Evolutionary conservation across 495 filamentous ascomycete species (phyloP).

Genomic region (Achaetomiella virescens): DNA sequence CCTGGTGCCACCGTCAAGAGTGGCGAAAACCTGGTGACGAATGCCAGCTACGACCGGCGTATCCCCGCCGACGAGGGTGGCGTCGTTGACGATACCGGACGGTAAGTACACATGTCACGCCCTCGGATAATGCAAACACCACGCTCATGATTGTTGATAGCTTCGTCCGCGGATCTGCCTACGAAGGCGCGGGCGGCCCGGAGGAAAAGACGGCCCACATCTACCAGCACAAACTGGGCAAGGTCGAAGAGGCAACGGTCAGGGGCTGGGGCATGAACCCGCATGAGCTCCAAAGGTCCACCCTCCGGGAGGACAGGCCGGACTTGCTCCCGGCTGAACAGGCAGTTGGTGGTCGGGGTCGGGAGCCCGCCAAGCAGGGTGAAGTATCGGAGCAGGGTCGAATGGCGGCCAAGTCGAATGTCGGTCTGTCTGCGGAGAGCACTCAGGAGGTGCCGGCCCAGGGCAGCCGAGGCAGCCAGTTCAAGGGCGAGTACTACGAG

Average conservation of each 20-base stretch:
- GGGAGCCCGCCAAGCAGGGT: not conserved
- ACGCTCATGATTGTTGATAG: not conserved
- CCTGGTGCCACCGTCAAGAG: conserved; percentile 27
- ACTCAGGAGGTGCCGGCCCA: conserved; percentile 1
- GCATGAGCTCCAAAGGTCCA: not conserved
- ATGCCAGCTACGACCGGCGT: conserved; percentile 29
- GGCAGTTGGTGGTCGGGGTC: not conserved
- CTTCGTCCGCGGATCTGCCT: conserved; percentile 19
- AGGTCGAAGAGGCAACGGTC: conserved; percentile 17
- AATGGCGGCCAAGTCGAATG: conserved; percentile 11
- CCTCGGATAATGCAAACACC: not conserved
- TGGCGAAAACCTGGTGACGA: conserved; percentile 31
- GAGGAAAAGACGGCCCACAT: conserved; percentile 29
- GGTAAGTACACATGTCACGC: conserved; percentile 20
- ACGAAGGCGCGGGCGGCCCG: conserved; percentile 30
- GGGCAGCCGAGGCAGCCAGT: conserved; percentile 4
- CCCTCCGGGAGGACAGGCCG: not conserved
- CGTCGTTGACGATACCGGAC: conserved; percentile 29
- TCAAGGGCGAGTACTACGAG: conserved; percentile 14
- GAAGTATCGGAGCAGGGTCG: conserved; percentile 14
- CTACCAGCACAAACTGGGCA: conserved; percentile 25
- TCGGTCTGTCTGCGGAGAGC: conserved; percentile 1
- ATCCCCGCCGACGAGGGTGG: conserved; percentile 39
- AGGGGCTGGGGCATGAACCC: conserved; percentile 14
- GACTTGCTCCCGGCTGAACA: conserved; percentile 12